These are phyloP conservation scores for Tolypocladium paradoxum DNA, from an alignment of 2,329 filamentous ascomycete genomes.

Conservation along the genomic window DNA sequence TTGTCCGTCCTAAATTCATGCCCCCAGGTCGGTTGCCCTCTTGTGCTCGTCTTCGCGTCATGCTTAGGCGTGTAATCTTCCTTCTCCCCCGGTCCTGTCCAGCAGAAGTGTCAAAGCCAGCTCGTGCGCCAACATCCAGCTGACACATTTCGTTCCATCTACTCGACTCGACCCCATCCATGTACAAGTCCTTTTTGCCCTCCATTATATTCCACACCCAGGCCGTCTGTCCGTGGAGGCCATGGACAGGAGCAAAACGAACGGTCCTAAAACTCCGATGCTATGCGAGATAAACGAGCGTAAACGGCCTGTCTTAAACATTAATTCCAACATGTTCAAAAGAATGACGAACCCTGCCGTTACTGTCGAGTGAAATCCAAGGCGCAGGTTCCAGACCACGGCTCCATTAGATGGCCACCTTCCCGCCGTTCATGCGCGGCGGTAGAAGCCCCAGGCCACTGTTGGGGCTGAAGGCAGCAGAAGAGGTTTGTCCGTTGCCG, in stretches of 20 bases:
- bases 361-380: not conserved
- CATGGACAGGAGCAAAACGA: not conserved
- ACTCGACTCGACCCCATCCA: not conserved
- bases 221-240: not conserved
- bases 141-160: not conserved
- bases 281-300: slow-evolving; percentile 8
- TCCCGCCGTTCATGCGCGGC: slow-evolving; percentile 26
- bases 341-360: slow-evolving; percentile 3
- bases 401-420: slow-evolving; percentile 21
- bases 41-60: not conserved
- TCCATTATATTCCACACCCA: not conserved
- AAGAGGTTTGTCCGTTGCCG: slow-evolving; percentile 20
- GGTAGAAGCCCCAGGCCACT: slow-evolving; percentile 20
- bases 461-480: slow-evolving; percentile 20
- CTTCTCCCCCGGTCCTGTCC: not conserved
- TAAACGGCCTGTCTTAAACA: not conserved
- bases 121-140: not conserved
- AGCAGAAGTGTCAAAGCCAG: not conserved
- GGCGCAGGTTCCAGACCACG: not conserved
- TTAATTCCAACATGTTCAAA: not conserved
- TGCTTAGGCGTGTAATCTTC: not conserved
- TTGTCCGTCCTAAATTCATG: not conserved
- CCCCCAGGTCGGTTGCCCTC: not conserved
- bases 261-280: slow-evolving; percentile 9
- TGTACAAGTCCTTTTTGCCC: not conserved